Evolutionary conservation across 2,329 filamentous ascomycete genomes (phyloP), one percentile per base, ranked within the genome.

Genomic region (Pleomassaria siparia): DNA sequence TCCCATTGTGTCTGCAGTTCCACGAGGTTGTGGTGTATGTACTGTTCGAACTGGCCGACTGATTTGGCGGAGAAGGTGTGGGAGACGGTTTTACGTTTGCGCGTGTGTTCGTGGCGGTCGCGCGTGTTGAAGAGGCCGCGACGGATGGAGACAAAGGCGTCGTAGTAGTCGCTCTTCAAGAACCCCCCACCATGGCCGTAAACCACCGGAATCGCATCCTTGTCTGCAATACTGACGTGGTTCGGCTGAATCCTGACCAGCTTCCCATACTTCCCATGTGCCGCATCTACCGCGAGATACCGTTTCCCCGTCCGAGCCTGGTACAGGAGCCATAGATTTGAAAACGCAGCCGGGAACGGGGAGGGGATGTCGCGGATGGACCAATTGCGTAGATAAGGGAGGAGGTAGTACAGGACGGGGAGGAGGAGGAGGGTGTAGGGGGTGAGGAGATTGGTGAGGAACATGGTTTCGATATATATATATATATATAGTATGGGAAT

Each of bases 101-200:
- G 84, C 0, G 86, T 86, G 70, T 96, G 91, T 63, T 96, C 89
- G 0, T 77, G 77, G 40, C 91, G 82, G 72, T 91, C 84, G 25
- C 91, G 80, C 0, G 91, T 95, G 71, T 95, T 96, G 82, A 96
- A 96, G 11, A 96, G 78, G 16, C 90, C 90, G 11, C 89, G 83
- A 42, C 81, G 82, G 63, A 95, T 95, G 11, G 88, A 91, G 45
- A 96, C 90, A 60, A 96, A 96, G 41, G 89, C 88, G 62, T 95
- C 89, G 61, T 96, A 96, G 73, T 91, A 96, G 2, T 92, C 85
- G 33, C 87, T 73, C 63, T 79, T 79, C 47, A 78, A 54, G 51
- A 77, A 77, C 1, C 76, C 76, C 47, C 75, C 79, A 9, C 76
- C 75, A 52, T 78, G 76, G 13, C 90, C 90, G 59, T 95, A 95